phyloP scores from a whole-genome alignment of 73 alveolate species.

The Paramecium caudatum region DNA sequence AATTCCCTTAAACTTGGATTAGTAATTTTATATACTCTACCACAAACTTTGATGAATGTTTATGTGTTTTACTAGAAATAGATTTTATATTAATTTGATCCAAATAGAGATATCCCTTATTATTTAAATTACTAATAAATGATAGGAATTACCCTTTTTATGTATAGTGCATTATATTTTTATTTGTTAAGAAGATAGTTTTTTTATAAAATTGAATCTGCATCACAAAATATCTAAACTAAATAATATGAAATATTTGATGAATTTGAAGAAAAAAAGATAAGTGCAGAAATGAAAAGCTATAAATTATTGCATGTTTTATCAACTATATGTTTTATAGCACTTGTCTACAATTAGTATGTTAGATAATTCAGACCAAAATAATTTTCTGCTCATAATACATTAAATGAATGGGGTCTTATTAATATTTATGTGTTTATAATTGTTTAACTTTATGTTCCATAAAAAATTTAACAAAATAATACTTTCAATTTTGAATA shows the following conservation, averaged over 20 bases:
- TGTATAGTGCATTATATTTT: background rate
- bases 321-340: background rate
- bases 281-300: background rate
- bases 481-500: background rate
- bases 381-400: background rate
- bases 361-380: background rate
- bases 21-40: background rate
- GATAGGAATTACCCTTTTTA: background rate
- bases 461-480: background rate
- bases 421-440: background rate
- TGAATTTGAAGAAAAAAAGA: background rate
- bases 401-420: constrained; percentile 4
- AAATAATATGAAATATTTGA: background rate
- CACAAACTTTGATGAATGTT: constrained; percentile 3
- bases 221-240: background rate
- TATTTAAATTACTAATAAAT: background rate
- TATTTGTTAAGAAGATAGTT: background rate
- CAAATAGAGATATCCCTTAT: background rate
- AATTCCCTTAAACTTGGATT: background rate
- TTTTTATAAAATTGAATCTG: too few relatives aligned
- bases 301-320: background rate
- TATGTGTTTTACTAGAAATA: background rate
- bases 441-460: background rate
- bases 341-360: background rate
- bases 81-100: background rate